Percentiles rank a stretch among this genome's conserved stretches.
These are phyloP conservation scores for Aspergillus uvarum DNA, from an alignment of 2,329 filamentous ascomycete genomes.

Conservation along the genomic window DNA sequence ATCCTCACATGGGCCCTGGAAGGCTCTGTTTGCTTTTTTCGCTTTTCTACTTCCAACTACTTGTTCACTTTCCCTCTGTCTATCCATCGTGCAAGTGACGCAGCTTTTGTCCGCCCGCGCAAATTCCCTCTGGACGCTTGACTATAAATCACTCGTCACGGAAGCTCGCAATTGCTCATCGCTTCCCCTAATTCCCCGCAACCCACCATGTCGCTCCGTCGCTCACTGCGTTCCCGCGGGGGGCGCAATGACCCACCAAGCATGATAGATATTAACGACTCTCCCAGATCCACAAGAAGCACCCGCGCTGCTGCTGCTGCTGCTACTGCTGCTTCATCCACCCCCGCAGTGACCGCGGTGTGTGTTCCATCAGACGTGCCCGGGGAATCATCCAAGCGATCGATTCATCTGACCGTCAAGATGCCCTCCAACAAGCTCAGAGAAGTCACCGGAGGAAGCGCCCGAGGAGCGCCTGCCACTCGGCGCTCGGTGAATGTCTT, in stretches of 20 bases:
- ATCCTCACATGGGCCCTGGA: background rate
- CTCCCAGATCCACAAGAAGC: slow-evolving; percentile 39
- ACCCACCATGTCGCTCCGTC: slow-evolving; percentile 38
- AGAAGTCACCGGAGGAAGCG: slow-evolving; percentile 43
- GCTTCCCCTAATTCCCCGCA: background rate
- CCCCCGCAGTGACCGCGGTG: slow-evolving; percentile 39
- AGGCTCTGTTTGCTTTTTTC: slow-evolving; percentile 13
- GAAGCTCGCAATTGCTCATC: background rate
- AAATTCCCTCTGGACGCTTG: background rate
- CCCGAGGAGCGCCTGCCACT: slow-evolving; percentile 26
- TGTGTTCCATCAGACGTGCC: slow-evolving; percentile 35
- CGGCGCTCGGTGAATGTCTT: slow-evolving; percentile 45
- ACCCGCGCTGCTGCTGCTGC: slow-evolving; percentile 27
- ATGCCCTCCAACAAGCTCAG: slow-evolving; percentile 52
- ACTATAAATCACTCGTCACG: background rate
- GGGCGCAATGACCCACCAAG: slow-evolving; percentile 28
- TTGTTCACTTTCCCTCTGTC: background rate
- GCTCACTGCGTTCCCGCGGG: slow-evolving; percentile 40
- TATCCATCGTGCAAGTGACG: background rate
- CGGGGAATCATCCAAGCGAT: slow-evolving; percentile 37
- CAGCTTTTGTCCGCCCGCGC: background rate
- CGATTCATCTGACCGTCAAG: slow-evolving; percentile 50
- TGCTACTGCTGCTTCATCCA: slow-evolving; percentile 13
- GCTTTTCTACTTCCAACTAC: background rate
- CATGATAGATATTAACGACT: slow-evolving; percentile 34